A percentile compares a stretch with the other conserved stretches of the same genome.
Conservation (phyloP, 1,139 yeast genomes). For the Nakaseomyces nivariensis region DNA sequence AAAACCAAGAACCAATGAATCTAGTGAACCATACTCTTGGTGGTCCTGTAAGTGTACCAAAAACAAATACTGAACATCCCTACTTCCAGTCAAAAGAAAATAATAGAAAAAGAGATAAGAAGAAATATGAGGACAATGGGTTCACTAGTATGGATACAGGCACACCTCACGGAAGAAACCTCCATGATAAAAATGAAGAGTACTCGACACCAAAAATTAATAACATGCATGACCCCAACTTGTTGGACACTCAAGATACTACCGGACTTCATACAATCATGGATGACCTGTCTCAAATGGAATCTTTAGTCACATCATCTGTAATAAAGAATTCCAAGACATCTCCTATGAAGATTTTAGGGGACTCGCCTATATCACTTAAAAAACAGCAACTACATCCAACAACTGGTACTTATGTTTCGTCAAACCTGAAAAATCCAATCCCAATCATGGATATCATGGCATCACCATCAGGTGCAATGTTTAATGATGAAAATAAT, state of each 20-base stretch:
- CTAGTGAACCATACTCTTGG: background rate
- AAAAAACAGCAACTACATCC: conserved; percentile 5
- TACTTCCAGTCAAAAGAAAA: background rate
- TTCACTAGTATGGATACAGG: background rate
- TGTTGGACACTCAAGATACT: conserved; percentile 7
- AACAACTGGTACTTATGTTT: conserved; percentile 3
- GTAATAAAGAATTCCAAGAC: conserved; percentile 14
- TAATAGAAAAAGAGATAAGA: background rate
- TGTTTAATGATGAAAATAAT: background rate
- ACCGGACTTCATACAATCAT: conserved; percentile 13
- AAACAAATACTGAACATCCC: background rate
- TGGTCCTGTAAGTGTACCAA: background rate
- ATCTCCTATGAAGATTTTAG: conserved; percentile 11
- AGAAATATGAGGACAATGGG: background rate
- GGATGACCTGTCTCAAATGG: conserved; percentile 18
- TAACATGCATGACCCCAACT: background rate
- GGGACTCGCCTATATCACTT: conserved; percentile 18
- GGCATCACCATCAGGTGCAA: conserved; percentile 9
- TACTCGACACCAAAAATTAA: conserved; percentile 1
- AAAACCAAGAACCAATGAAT: background rate
- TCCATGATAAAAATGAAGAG: background rate
- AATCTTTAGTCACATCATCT: conserved; percentile 22
- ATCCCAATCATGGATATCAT: conserved; percentile 8
- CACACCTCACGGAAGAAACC: background rate
- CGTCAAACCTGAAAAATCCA: conserved; percentile 4